phyloP scores from a whole-genome alignment of 169 alveolate species.

The Babesia bovis region DNA sequence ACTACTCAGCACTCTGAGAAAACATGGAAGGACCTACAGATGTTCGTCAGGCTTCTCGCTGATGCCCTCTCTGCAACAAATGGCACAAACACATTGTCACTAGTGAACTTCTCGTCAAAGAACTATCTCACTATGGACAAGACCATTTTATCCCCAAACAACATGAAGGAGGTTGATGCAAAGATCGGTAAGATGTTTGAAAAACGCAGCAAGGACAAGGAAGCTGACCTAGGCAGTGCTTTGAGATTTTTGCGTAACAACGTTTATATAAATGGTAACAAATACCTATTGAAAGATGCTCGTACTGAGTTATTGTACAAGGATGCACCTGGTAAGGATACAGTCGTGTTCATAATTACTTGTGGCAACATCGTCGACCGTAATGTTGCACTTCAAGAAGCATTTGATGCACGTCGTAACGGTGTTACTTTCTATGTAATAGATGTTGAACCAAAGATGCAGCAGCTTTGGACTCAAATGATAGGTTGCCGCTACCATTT shows the following conservation, averaged over 20 bases:
- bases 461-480: slow-evolving; percentile 14
- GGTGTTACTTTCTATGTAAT: slow-evolving; percentile 52
- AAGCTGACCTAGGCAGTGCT: slow-evolving; percentile 49
- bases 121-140: not conserved
- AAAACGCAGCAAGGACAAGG: not conserved
- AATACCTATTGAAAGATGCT: not conserved
- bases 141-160: not conserved
- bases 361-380: slow-evolving; percentile 32
- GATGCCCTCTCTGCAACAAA: slow-evolving; percentile 20
- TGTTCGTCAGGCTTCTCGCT: slow-evolving; percentile 29
- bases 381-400: slow-evolving; percentile 37
- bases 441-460: slow-evolving; percentile 28
- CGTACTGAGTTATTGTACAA: not conserved
- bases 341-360: slow-evolving; percentile 41
- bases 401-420: slow-evolving; percentile 41
- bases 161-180: not conserved
- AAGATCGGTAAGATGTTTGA: slow-evolving; percentile 43
- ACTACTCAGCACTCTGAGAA: not conserved
- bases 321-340: slow-evolving; percentile 18
- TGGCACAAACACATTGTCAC: slow-evolving; percentile 20
- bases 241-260: slow-evolving; percentile 37
- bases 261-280: slow-evolving; percentile 5
- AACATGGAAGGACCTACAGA: slow-evolving; percentile 19
- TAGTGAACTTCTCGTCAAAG: slow-evolving; percentile 13
- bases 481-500: slow-evolving; percentile 44